These are phyloP conservation scores for Sporothrix protearum DNA, from an alignment of 2,329 filamentous ascomycete genomes.

Conservation along the genomic window DNA sequence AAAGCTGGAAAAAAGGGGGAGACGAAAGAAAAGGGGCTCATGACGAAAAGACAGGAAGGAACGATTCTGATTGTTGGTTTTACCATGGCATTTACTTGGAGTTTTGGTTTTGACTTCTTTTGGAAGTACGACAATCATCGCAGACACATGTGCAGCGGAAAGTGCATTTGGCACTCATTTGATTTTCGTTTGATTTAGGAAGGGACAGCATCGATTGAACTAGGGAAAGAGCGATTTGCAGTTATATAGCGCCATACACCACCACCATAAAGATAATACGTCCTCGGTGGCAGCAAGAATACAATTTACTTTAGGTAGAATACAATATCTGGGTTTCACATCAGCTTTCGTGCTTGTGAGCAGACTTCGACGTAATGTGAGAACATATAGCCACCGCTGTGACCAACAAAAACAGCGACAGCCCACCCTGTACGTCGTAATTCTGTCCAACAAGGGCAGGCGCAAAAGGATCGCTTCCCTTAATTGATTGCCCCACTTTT, in stretches of 20 bases:
- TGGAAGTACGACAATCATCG: background rate
- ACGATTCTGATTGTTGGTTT: background rate
- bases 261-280: background rate
- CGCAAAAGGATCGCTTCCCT: background rate
- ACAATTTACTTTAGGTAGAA: background rate
- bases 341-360: background rate
- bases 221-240: constrained; percentile 2
- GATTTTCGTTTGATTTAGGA: background rate
- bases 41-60: background rate
- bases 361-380: too few relatives aligned
- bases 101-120: background rate
- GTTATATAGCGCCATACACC: background rate
- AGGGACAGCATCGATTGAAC: background rate
- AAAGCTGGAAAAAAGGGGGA: background rate
- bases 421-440: background rate
- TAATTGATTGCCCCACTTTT: constrained; percentile 15
- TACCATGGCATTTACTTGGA: constrained; percentile 2
- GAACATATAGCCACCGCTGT: background rate
- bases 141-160: background rate
- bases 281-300: background rate
- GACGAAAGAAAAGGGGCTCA: background rate
- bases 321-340: background rate
- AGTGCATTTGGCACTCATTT: background rate
- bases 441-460: background rate
- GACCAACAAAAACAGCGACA: background rate